Evolutionary conservation across 2,329 filamentous ascomycete species (phyloP), one percentile per base, ranked within the genome.

Genomic region (Westerdykella sp.): DNA sequence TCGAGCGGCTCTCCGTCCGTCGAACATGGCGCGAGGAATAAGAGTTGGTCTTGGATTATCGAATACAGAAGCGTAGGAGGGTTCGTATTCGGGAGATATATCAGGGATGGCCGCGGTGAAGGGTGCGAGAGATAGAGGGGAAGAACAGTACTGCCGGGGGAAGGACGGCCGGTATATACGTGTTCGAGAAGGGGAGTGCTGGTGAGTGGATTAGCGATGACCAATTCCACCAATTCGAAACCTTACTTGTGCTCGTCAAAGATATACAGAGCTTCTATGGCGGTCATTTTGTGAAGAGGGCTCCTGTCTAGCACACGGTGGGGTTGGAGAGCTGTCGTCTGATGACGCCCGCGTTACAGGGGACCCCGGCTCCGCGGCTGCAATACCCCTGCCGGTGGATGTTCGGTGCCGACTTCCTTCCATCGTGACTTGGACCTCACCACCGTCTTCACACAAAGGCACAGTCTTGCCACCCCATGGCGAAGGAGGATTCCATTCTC

Each of bases 181-280:
- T 97, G 91, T 54, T 91, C 87, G 61, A 98, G 80, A 57, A 97
- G 80, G 53, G 85, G 81, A 59, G 80, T 84, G 70, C 90, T 95
- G 54, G 34, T 39, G 11, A 28, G 25, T 5, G 38, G 12, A 3
- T 35, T 45, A 32, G 42, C 44, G 37, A 47, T 18, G 28, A 16
- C 14, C 30, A 30, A 13, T 37, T 44, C 6, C n/a, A 14, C 25
- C 13, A 13, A n/a, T 15, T 22, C n/a, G 13, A n/a, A 38, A 38
- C 42, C 55, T 78, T 73, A 95, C 90, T 90, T 88, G 71, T 90
- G 82, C 74, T 96, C 90, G 79, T 97, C 90, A 69, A 86, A 96
- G 66, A 98, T 89, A 74, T 97, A 91, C 62, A 98, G 77, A 65
- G 91, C 93, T 75, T 97, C 91, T 63, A 98, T 86, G 64, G 86